These are phyloP conservation scores for Nowakowskiella sp. DNA, from an alignment of 192 early-diverging fungal genomes.

Conservation along the genomic window DNA sequence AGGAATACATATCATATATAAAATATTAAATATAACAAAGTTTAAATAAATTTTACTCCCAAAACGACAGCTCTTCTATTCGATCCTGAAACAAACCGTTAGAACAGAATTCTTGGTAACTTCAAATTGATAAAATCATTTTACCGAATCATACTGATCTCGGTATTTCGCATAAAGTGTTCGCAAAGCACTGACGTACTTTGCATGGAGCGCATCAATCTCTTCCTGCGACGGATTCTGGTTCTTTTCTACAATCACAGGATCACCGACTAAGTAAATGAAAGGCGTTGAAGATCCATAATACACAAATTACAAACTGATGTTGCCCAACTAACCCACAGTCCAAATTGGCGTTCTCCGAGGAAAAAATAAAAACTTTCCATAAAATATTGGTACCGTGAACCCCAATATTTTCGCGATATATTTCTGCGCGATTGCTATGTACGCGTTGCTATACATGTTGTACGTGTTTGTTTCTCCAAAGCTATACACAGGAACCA, in stretches of 20 bases:
- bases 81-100: background rate
- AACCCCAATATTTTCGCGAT: background rate
- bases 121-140: background rate
- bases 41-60: background rate
- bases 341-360: background rate
- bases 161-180: background rate
- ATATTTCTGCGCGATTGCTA: too few species aligned
- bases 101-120: background rate
- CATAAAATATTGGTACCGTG: background rate
- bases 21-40: background rate
- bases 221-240: constrained; percentile 3
- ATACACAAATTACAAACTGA: background rate
- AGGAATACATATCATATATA: background rate
- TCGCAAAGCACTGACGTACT: background rate
- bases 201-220: background rate
- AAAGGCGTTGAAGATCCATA: background rate
- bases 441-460: too few species aligned
- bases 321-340: background rate
- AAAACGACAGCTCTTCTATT: background rate
- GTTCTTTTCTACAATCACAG: background rate
- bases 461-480: constrained; percentile 65
- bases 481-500: constrained; percentile 88
- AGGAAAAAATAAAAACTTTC: background rate
- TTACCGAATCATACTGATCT: background rate
- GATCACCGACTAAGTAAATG: constrained; percentile 1